A percentile compares a stretch with the other conserved stretches of the same genome.
Evolutionary conservation across 1,284 basidiomycete species (phyloP).

Genomic region (Tylopilus sp.): DNA sequence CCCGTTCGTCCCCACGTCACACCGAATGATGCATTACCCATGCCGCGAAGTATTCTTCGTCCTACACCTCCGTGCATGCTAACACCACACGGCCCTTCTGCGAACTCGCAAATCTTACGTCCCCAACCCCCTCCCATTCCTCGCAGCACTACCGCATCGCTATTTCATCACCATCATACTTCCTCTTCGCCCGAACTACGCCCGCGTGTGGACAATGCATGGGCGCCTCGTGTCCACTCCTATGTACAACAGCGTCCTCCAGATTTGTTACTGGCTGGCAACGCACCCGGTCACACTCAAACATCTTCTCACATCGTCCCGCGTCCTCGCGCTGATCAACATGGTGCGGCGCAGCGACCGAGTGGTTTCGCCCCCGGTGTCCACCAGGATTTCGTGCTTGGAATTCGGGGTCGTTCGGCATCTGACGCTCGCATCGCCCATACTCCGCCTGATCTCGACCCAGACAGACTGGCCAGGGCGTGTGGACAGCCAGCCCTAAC

Average conservation of each 20-base stretch:
- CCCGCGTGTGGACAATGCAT: slow-evolving; percentile 21
- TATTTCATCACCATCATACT: slow-evolving; percentile 23
- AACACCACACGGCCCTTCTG: slow-evolving; percentile 3
- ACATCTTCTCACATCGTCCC: slow-evolving; percentile 10
- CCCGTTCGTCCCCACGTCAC: slow-evolving; percentile 1
- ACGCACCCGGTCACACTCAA: background rate
- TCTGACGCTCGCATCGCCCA: slow-evolving; percentile 25
- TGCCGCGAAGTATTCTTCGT: slow-evolving; percentile 21
- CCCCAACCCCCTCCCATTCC: slow-evolving; percentile 10
- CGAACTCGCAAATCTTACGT: slow-evolving; percentile 3
- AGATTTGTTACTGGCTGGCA: slow-evolving; percentile 6
- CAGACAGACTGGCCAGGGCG: slow-evolving; percentile 30
- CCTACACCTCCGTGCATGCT: slow-evolving; percentile 7
- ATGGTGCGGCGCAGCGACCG: slow-evolving; percentile 5
- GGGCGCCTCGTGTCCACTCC: slow-evolving; percentile 22
- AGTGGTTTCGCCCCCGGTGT: slow-evolving; percentile 15
- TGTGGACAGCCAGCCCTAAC: slow-evolving; percentile 22
- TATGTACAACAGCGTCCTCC: slow-evolving; percentile 15
- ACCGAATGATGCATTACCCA: slow-evolving; percentile 11
- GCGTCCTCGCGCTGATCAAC: slow-evolving; percentile 13
- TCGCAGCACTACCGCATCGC: slow-evolving; percentile 11
- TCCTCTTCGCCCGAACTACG: slow-evolving; percentile 27
- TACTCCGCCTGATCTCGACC: slow-evolving; percentile 28
- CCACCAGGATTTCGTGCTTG: slow-evolving; percentile 12
- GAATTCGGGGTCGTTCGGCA: slow-evolving; percentile 21